These are phyloP conservation scores for Pilaira anomala DNA, from an alignment of 192 early-diverging fungal species.

Conservation along the genomic window DNA sequence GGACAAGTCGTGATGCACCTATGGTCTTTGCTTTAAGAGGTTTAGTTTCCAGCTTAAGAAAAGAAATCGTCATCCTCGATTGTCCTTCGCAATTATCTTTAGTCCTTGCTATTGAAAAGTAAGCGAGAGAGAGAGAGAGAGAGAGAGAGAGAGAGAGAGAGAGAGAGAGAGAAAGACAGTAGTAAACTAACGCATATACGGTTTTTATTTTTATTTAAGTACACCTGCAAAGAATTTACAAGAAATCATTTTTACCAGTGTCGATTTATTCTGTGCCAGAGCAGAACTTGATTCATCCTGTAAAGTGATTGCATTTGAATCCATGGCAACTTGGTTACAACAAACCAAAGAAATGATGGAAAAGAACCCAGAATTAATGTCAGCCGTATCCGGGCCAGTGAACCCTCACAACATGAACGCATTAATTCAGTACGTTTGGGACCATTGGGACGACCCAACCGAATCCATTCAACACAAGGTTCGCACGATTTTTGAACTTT, in stretches of 20 bases:
- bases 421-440: conserved; percentile 70
- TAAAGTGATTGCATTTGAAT: conserved; percentile 72
- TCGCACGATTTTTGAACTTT: conserved; percentile 63
- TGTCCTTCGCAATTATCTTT: conserved; percentile 3
- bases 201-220: neutral
- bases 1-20: conserved; percentile 25
- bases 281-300: conserved; percentile 60
- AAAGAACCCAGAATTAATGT: conserved; percentile 5
- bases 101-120: conserved; percentile 14
- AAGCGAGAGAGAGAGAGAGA: neutral
- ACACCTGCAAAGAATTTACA: conserved; percentile 36
- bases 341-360: conserved; percentile 49
- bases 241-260: conserved; percentile 59
- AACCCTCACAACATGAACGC: conserved; percentile 44
- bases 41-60: conserved; percentile 43
- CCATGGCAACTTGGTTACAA: conserved; percentile 69
- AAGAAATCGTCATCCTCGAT: conserved; percentile 34
- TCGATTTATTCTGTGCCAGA: conserved; percentile 58
- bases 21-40: conserved; percentile 48
- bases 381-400: conserved; percentile 26
- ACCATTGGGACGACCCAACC: conserved; percentile 86
- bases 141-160: too few relatives aligned
- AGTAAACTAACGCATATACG: too few relatives aligned
- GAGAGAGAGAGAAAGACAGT: too few relatives aligned
- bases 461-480: conserved; percentile 77